Percentiles rank a stretch among this genome's conserved stretches.
Conservation (phyloP, 2,329 filamentous ascomycete species). For the Aureobasidium subglaciale region DNA sequence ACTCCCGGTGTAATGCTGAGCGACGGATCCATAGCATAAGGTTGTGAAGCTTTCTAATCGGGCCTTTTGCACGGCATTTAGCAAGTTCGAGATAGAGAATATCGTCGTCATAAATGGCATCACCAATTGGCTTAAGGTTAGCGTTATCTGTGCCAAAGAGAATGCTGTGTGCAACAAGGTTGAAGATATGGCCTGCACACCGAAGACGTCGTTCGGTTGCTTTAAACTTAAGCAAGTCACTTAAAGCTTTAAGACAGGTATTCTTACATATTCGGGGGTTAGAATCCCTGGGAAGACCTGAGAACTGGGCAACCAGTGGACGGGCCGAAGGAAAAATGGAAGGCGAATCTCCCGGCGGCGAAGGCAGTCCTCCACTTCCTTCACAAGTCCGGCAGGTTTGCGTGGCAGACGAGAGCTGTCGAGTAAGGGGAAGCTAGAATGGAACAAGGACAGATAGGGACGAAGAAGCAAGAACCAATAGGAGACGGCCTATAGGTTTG, state of each 20-base stretch:
- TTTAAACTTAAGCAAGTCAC: no score
- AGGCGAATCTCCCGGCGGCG: neutral
- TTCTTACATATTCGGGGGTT: neutral
- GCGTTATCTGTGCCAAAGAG: no score
- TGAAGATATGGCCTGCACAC: no score
- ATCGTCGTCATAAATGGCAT: neutral
- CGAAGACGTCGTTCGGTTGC: no score
- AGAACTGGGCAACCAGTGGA: neutral
- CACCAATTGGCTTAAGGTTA: neutral
- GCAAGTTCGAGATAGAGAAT: neutral
- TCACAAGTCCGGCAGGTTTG: neutral
- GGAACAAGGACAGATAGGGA: neutral
- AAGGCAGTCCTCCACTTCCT: neutral
- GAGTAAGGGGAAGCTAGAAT: conserved; percentile 4
- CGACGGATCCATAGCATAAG: neutral
- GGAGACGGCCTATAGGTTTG: conserved; percentile 1
- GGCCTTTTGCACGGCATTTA: neutral
- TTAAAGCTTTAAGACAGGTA: no score
- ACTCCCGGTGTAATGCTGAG: neutral
- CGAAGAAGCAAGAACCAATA: neutral
- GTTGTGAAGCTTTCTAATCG: no score
- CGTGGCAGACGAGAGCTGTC: neutral
- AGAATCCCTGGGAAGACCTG: neutral
- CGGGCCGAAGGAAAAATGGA: neutral
- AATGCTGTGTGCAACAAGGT: no score